Base-by-base conservation (phyloP, 768 basidiomycete genomes). In the Naganishia vaughanmartiniae region DNA sequence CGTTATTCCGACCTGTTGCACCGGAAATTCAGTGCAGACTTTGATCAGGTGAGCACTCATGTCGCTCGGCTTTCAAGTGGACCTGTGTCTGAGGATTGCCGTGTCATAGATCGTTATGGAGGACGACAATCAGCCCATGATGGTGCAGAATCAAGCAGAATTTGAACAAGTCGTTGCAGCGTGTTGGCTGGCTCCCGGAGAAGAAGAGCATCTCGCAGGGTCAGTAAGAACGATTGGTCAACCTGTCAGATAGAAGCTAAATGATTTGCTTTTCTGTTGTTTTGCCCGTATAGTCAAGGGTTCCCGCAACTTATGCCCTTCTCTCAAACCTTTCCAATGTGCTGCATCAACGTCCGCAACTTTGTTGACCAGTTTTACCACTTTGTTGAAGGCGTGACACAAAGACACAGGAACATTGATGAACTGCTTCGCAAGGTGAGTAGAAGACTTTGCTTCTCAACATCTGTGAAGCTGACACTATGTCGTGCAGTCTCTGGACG, bases 291-390 rank as follows among this genome's bases (percentile, higher is more conserved):
- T n/a, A 92, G 92, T 76, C 84, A 83, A 66, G 75, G 85, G 10
- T 82, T 89, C 66, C 92, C 93, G 5, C 83, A 89, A 69, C 84
- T 84, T 31, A 84, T 99, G 48, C 93, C 96, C 0, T 99, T 95
- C 91, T 98, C 95, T 0, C 89, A 91, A 78, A 90, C 91, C 0
- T 98, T 97, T 81, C 91, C 93, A 75, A 84, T 90, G n/a, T 95
- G 92, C 76, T 97, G 95, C 79, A 90, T 91, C 84, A 83, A 95
- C 88, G 90, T 95, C 70, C 88, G 92, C 30, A 85, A 84, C 53
- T 97, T 95, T 77, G 90, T 96, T 46, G 90, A 93, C 74, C 92
- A 92, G 75, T 98, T 96, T 83, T 95, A 97, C 78, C 89, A 92
- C 28, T 99, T 98, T 80, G 88, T 94, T 0, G 96, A 99, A 75